phyloP scores from a whole-genome alignment of 345 rosid genomes.

The Anacardium occidentale region DNA sequence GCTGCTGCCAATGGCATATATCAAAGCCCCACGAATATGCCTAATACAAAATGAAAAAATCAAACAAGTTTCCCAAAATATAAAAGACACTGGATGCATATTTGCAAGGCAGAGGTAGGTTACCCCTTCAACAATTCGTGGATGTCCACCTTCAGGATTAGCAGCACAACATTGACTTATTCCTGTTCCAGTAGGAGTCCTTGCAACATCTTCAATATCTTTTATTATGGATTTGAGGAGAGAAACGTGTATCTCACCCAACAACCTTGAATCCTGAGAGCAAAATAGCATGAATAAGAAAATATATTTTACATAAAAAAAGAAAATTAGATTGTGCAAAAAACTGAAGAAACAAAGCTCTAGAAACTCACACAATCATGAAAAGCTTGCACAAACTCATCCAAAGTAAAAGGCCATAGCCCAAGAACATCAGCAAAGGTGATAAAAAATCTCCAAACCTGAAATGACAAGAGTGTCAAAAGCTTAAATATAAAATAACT shows the following conservation, averaged over 20 bases:
- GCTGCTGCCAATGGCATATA: conserved; percentile 88
- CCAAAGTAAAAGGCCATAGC: conserved; percentile 97
- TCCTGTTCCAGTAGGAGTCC: conserved; percentile 88
- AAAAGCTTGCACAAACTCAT: conserved; percentile 95
- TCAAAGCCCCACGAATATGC: conserved; percentile 99
- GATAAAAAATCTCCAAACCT: conserved; percentile 95
- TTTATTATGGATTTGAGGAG: conserved; percentile 73
- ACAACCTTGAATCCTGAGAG: conserved; percentile 88
- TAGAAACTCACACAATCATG: conserved; percentile 80
- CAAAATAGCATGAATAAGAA: conserved; percentile 23
- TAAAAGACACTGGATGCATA: conserved; percentile 16
- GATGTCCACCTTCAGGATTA: conserved; percentile 99
- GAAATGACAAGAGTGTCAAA: conserved; percentile 26
- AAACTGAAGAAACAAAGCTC: conserved; percentile 11
- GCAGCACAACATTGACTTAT: conserved; percentile 68
- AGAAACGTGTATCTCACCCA: conserved; percentile 89
- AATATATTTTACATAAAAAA: conserved; percentile 7
- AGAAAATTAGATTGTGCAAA: conserved; percentile 6
- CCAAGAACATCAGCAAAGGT: conserved; percentile 91
- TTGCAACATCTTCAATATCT: conserved; percentile 93
- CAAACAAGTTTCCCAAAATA: conserved; percentile 20
- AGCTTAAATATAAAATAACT: too few relatives aligned
- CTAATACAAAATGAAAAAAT: conserved; percentile 42
- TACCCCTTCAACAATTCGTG: conserved; percentile 96
- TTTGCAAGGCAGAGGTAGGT: conserved; percentile 16